These are phyloP conservation scores for Curvularia hawaiiensis DNA, from an alignment of 2,329 filamentous ascomycete species.

Conservation along the genomic window DNA sequence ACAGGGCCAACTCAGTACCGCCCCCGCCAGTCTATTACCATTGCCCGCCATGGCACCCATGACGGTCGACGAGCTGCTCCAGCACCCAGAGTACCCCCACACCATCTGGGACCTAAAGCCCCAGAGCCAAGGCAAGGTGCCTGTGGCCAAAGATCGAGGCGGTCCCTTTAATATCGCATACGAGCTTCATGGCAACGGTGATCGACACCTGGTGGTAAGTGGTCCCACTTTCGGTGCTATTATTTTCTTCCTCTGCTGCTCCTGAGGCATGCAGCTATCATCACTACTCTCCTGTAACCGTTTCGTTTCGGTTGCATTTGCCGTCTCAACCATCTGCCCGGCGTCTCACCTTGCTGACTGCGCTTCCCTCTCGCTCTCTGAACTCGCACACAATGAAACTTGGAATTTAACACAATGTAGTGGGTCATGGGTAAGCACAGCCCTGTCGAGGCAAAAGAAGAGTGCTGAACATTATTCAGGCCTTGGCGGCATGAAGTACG, in stretches of 20 bases:
- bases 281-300: slow-evolving; percentile 21
- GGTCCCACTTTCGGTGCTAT: slow-evolving; percentile 20
- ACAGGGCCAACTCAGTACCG: slow-evolving; percentile 12
- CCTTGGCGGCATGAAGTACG: slow-evolving; percentile 68
- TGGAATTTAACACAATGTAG: slow-evolving; percentile 51
- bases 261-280: slow-evolving; percentile 15
- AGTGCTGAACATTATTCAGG: slow-evolving; percentile 38
- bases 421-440: slow-evolving; percentile 67
- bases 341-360: slow-evolving; percentile 36
- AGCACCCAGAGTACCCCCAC: slow-evolving; percentile 70
- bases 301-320: slow-evolving; percentile 47
- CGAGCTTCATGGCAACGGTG: slow-evolving; percentile 79
- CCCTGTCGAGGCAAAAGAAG: too few relatives aligned
- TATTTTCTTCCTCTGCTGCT: slow-evolving; percentile 18
- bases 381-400: not conserved
- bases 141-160: slow-evolving; percentile 72
- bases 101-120: slow-evolving; percentile 73
- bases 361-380: slow-evolving; percentile 4
- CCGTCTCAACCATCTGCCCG: slow-evolving; percentile 38
- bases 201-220: slow-evolving; percentile 74
- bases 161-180: slow-evolving; percentile 78
- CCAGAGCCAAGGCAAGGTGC: slow-evolving; percentile 62
- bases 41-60: slow-evolving; percentile 39
- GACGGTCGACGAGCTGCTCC: slow-evolving; percentile 63
- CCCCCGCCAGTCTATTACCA: slow-evolving; percentile 1